Base-by-base conservation (phyloP, 495 filamentous ascomycete species). In the Annulohypoxylon nitens region DNA sequence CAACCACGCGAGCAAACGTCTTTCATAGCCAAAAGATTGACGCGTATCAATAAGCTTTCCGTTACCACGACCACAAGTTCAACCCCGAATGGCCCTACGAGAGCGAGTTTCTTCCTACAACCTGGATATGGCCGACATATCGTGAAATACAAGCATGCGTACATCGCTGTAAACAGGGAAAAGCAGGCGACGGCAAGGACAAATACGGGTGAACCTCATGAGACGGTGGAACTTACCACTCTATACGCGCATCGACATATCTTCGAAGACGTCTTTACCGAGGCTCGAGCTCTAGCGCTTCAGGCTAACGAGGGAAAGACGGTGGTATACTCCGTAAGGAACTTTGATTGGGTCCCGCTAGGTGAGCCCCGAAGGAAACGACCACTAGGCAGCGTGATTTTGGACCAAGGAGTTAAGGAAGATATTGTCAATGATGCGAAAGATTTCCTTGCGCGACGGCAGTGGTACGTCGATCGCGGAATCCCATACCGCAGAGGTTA, bases 401-500 rank as follows among this genome's bases (percentile, higher is more conserved):
- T 99, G 33, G 93, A 95, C 61, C 80, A 91, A 53, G 96, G 97
- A 4, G 86, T 98, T 36, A 94, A 95, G 73, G 93, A 97, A 79
- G 81, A 86, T 4, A 90, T 99, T n/a, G 87, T 97, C 2, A 87
- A 86, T 7, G 96, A 99, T 76, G 90, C 97, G 0, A 87, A 89
- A 71, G 93, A 95, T 69, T 99, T 99, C 71, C 81, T 97, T 41
- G 84, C 79, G 1, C 90, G 92, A 34, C 87, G 90, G 34, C 86
- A 90, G 45, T 99, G 96, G 96, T 99, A 99, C 74, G 87, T 94
- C 30, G 93, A 98, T 76, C 91, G 96, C 6, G 96, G 96, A 6
- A 97, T 99, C 71, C 96, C 96, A 1, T 99, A 98, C 70, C 90
- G 96, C 36, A 86, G 96, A 20, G 96, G 96, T 1, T 99, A 98